Conservation (phyloP, 2,329 filamentous ascomycete genomes). For the Cladosporium sp. region DNA sequence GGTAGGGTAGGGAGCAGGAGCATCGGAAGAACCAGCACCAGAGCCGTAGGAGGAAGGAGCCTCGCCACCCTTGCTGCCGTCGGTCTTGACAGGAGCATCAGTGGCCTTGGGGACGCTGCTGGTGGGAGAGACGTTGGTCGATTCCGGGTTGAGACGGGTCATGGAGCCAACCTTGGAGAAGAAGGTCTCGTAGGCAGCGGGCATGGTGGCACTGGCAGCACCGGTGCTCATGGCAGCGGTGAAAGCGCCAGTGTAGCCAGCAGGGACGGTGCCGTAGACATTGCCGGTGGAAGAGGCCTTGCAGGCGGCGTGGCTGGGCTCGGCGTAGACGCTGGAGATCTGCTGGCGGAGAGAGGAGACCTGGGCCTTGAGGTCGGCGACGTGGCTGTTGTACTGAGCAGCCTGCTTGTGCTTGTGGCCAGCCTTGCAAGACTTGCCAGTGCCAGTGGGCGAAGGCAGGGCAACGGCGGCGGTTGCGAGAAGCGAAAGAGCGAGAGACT, state of each 20-base stretch:
- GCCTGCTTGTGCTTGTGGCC: neutral
- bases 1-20: conserved; percentile 16
- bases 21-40: conserved; percentile 2
- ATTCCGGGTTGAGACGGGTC: conserved; percentile 7
- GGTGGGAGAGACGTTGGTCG: neutral
- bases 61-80: neutral
- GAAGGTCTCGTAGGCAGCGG: conserved; percentile 10
- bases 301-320: conserved; percentile 15
- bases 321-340: conserved; percentile 12
- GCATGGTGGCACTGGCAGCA: conserved; percentile 6
- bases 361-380: conserved; percentile 14
- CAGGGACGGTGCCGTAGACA: conserved; percentile 7
- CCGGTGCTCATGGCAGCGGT: conserved; percentile 15
- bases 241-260: conserved; percentile 11
- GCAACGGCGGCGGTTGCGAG: conserved; percentile 16
- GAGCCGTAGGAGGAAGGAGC: neutral
- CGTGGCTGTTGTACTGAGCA: neutral
- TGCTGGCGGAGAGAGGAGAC: conserved; percentile 15
- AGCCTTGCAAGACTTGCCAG: conserved; percentile 6
- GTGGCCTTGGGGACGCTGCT: neutral
- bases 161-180: conserved; percentile 12
- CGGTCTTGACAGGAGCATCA: neutral
- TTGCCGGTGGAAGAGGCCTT: neutral
- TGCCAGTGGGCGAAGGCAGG: conserved; percentile 4
- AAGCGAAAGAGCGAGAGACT: conserved; percentile 17